These are phyloP conservation scores for Wickerhamiella dianesei DNA, from an alignment of 805 yeast genomes.

Conservation along the genomic window DNA sequence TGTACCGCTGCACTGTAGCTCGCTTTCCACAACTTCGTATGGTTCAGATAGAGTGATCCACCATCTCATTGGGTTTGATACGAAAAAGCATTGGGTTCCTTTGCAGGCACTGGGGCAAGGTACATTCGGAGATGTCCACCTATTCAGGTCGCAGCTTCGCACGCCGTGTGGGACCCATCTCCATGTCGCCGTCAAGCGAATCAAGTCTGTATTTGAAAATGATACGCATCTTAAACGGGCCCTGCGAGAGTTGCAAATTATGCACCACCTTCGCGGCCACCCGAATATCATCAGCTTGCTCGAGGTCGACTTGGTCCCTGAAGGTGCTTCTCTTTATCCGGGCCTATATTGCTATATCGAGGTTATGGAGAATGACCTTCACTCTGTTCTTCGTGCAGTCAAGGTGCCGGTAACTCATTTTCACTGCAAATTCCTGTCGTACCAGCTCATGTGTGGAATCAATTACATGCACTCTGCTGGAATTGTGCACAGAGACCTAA, in stretches of 20 bases:
- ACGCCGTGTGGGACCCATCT: neutral
- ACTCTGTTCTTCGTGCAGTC: conserved; percentile 42
- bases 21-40: neutral
- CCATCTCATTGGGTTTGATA: conserved; percentile 8
- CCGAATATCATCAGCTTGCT: conserved; percentile 61
- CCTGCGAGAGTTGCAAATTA: conserved; percentile 63
- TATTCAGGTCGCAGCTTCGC: conserved; percentile 6
- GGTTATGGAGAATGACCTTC: conserved; percentile 66
- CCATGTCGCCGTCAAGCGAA: conserved; percentile 66
- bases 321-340: conserved; percentile 43
- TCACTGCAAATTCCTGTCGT: conserved; percentile 61
- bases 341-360: conserved; percentile 88
- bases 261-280: conserved; percentile 78
- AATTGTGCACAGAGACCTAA: conserved; percentile 82
- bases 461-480: conserved; percentile 86
- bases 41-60: conserved; percentile 12
- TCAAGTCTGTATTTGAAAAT: conserved; percentile 52
- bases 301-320: conserved; percentile 57
- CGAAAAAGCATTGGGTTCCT: conserved; percentile 11
- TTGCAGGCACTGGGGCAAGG: conserved; percentile 16
- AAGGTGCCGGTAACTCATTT: conserved; percentile 72
- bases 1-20: neutral
- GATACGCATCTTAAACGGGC: conserved; percentile 66
- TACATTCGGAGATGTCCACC: conserved; percentile 20
- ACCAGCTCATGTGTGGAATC: conserved; percentile 75